Base-by-base conservation (phyloP, 345 rosid species). In the Citrus sp. region DNA sequence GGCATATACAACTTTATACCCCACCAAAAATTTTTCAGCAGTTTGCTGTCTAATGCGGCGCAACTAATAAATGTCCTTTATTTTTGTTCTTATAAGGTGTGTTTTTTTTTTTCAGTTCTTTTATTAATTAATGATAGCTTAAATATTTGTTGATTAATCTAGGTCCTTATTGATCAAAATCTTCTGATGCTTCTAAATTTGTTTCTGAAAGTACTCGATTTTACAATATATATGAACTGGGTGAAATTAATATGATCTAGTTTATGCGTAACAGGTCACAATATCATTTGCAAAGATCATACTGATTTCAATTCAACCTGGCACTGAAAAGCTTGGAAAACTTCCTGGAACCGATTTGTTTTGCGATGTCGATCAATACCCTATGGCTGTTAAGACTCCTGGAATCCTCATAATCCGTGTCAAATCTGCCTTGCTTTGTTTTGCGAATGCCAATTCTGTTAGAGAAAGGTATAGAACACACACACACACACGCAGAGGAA, bases 271-370 rank as follows among this genome's bases (percentile, higher is more conserved):
- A 60, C 89, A 94, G 98, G 89, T 94, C 65, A 76, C 85, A 8
- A 85, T 93, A 34, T 93, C 98, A 27, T 95, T 95, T 85, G 86
- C 90, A 69, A 95, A 92, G 90, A 90, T 93, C 78, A 86, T 95
- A 12, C 58, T 93, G 25, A 77, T 92, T 25, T 89, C 98, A 9
- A 88, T 92, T 22, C 81, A 86, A 68, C 94, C 98, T 9, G 97
- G 98, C 68, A 84, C 86, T 0, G 98, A 93, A 85, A 82, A 77
- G 9, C 91, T 95, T 1, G 95, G 98, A 28, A 86, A 87, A 68
- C 76, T 95, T 24, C 98, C 98, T 0, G 94, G 90, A 65, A 90
- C 88, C 21, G 87, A 90, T 40, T 42, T 73, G 25, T 95, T 87
- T 74, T 83, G 90, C 18, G 87, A 90, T 80, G 83, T 90, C 4